A percentile compares a stretch with the other conserved stretches of the same genome.
Conservation (phyloP, 2,329 filamentous ascomycete genomes). For the Coniosporium tulheliwenetii region DNA sequence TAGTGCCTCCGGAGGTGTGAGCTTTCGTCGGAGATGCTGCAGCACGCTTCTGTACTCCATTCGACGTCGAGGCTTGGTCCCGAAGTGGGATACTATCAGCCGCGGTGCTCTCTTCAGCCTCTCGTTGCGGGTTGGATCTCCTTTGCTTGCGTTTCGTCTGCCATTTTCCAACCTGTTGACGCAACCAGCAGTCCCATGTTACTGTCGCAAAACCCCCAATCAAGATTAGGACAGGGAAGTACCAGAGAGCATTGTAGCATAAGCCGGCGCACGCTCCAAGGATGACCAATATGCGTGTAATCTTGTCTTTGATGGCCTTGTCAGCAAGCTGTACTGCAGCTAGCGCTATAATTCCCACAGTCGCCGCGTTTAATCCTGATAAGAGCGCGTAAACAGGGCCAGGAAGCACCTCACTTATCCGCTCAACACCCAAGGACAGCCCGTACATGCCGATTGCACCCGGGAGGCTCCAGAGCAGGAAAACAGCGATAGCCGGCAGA, state of each 20-base stretch:
- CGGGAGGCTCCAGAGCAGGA: constrained; percentile 53
- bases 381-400: constrained; percentile 50
- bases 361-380: constrained; percentile 55
- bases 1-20: not conserved
- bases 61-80: not conserved
- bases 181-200: constrained; percentile 41
- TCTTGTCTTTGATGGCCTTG: constrained; percentile 49
- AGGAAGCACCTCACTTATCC: constrained; percentile 43
- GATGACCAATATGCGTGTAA: constrained; percentile 50
- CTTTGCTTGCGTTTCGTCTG: constrained; percentile 8
- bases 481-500: constrained; percentile 39
- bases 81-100: constrained; percentile 3
- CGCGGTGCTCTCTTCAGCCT: constrained; percentile 8
- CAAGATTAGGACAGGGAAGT: constrained; percentile 51
- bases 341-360: constrained; percentile 55
- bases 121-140: constrained; percentile 6
- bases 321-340: constrained; percentile 50
- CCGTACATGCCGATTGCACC: constrained; percentile 57
- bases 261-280: constrained; percentile 47
- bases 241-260: constrained; percentile 60
- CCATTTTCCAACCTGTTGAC: constrained; percentile 21
- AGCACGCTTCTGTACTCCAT: constrained; percentile 5
- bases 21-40: constrained; percentile 5
- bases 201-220: constrained; percentile 36
- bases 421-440: constrained; percentile 48